phyloP scores from a whole-genome alignment of 2,329 filamentous ascomycete genomes.

The Stachybotrys chlorohalonatus region DNA sequence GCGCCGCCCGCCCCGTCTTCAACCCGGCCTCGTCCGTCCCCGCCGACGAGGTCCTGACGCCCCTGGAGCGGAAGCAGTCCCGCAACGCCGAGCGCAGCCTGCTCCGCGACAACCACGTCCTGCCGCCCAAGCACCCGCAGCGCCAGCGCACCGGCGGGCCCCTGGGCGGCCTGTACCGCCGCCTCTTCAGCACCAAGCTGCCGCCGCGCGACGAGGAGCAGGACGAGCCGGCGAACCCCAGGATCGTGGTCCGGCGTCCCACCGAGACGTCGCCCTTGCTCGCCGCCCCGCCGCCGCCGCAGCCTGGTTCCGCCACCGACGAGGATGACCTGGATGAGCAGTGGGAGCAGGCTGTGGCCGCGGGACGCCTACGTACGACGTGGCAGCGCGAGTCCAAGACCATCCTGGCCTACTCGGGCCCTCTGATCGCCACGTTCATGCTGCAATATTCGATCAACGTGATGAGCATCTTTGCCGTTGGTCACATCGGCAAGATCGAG shows the following conservation, averaged over 20 bases:
- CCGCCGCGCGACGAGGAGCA: slow-evolving; percentile 28
- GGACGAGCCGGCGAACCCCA: slow-evolving; percentile 13
- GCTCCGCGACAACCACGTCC: slow-evolving; percentile 55
- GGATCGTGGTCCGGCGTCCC: slow-evolving; percentile 22
- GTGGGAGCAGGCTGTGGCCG: slow-evolving; percentile 78
- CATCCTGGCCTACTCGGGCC: slow-evolving; percentile 60
- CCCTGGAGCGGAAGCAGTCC: slow-evolving; percentile 46
- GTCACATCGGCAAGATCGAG: slow-evolving; percentile 59
- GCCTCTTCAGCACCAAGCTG: slow-evolving; percentile 48
- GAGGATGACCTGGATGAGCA: slow-evolving; percentile 54
- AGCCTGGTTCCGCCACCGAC: slow-evolving; percentile 31
- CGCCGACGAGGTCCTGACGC: slow-evolving; percentile 37
- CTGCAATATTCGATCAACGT: slow-evolving; percentile 82
- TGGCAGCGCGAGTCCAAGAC: slow-evolving; percentile 88
- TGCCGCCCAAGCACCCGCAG: slow-evolving; percentile 48
- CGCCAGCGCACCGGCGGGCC: slow-evolving; percentile 22
- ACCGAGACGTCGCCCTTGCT: slow-evolving; percentile 34
- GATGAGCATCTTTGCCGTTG: slow-evolving; percentile 69
- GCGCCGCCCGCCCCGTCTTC: slow-evolving; percentile 60
- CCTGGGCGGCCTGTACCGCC: slow-evolving; percentile 32
- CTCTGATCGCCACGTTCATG: slow-evolving; percentile 62
- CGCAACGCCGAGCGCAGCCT: slow-evolving; percentile 50
- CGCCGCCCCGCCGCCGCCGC: slow-evolving; percentile 23
- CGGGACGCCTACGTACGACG: slow-evolving; percentile 76
- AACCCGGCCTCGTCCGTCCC: slow-evolving; percentile 37